Evolutionary conservation across 2,329 filamentous ascomycete species (phyloP).

Genomic region (Calonectria henricotiae): DNA sequence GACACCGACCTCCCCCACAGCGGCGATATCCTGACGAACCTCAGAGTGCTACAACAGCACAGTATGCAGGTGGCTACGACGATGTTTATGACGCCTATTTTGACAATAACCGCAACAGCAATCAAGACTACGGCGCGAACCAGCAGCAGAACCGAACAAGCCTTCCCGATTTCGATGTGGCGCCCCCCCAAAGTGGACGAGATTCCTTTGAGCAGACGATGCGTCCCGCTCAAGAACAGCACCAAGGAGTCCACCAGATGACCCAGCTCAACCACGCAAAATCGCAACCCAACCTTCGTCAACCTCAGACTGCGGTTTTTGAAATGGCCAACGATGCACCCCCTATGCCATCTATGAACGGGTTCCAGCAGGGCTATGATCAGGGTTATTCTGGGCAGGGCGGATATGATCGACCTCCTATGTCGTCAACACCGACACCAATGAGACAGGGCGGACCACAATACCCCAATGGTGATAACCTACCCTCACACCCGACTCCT

Average conservation of each 20-base stretch:
- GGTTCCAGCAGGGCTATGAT: conserved; percentile 54
- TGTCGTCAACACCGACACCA: conserved; percentile 30
- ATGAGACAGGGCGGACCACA: conserved; percentile 48
- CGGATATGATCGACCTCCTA: conserved; percentile 48
- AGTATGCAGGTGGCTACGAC: conserved; percentile 60
- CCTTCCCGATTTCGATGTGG: conserved; percentile 65
- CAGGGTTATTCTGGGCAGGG: conserved; percentile 45
- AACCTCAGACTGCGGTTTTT: conserved; percentile 79
- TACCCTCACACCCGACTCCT: conserved; percentile 75
- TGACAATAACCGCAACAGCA: conserved; percentile 57
- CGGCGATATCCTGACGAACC: conserved; percentile 64
- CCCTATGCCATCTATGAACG: conserved; percentile 59
- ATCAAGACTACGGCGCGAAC: conserved; percentile 47
- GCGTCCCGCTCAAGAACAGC: conserved; percentile 60
- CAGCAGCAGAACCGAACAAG: conserved; percentile 47
- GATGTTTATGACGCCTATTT: conserved; percentile 73
- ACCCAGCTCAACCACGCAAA: conserved; percentile 74
- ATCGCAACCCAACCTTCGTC: conserved; percentile 78
- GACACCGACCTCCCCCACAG: conserved; percentile 69
- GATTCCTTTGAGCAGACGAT: conserved; percentile 68
- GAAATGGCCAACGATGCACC: conserved; percentile 80
- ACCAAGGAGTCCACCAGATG: conserved; percentile 67
- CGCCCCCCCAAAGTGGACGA: conserved; percentile 53
- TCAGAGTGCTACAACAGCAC: conserved; percentile 59
- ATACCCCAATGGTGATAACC: conserved; percentile 61